Conservation (phyloP, 306 rosid species). For the Ormosia emarginata region DNA sequence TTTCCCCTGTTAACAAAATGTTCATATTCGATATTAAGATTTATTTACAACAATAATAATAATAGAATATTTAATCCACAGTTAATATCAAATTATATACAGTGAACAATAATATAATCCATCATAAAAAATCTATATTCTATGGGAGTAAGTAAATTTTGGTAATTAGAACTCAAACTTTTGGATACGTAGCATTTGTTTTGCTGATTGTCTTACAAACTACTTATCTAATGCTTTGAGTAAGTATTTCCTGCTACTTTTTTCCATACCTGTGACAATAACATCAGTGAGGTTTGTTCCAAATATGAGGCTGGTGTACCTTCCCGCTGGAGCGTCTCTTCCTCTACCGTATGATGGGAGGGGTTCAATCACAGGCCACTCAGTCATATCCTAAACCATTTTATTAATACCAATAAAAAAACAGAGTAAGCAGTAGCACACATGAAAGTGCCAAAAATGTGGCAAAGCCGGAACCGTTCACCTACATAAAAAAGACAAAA, state of each 20-base stretch:
- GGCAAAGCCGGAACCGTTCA: not conserved
- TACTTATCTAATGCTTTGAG: conserved; percentile 23
- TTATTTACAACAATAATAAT: not conserved
- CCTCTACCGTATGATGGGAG: conserved; percentile 85
- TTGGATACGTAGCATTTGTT: conserved; percentile 13
- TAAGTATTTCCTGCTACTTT: not conserved
- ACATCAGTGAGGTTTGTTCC: conserved; percentile 86
- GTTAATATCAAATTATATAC: too few relatives aligned
- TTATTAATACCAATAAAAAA: not conserved
- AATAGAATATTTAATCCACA: too few relatives aligned
- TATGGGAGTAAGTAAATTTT: not conserved
- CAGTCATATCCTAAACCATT: conserved; percentile 52
- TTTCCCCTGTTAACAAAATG: conserved; percentile 42
- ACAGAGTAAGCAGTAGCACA: not conserved
- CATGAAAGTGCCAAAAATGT: not conserved
- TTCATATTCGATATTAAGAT: not conserved
- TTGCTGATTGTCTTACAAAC: conserved; percentile 32
- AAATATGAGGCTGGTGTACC: conserved; percentile 59
- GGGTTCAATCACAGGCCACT: conserved; percentile 67
- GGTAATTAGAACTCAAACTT: conserved; percentile 18
- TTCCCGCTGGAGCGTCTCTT: conserved; percentile 70
- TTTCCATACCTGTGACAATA: conserved; percentile 56
- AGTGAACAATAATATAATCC: too few relatives aligned
- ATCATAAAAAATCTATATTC: not conserved
- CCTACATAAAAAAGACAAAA: not conserved